phyloP scores from a whole-genome alignment of 2,329 filamentous ascomycete species.

The Coniochaeta ligniaria region DNA sequence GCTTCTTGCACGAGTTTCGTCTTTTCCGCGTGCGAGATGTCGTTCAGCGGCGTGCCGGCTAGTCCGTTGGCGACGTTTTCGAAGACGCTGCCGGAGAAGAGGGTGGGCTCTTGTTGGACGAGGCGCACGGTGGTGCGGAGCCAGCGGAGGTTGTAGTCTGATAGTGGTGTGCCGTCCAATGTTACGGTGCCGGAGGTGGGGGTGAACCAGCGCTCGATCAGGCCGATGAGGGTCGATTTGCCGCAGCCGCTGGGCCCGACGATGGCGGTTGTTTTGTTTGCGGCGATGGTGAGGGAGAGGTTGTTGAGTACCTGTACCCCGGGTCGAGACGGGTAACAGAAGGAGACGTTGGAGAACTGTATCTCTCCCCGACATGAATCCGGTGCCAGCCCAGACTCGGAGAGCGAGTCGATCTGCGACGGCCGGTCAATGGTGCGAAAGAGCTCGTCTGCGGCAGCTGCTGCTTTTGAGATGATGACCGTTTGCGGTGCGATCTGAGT shows the following conservation, averaged over 20 bases:
- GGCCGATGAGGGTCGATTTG: conserved; percentile 34
- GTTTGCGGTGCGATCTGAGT: conserved; percentile 39
- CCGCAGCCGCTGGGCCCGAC: conserved; percentile 37
- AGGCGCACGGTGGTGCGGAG: conserved; percentile 38
- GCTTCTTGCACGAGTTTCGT: conserved; percentile 6
- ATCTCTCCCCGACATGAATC: not conserved
- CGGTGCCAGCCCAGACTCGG: not conserved
- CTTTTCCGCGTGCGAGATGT: conserved; percentile 29
- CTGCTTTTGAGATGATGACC: conserved; percentile 36
- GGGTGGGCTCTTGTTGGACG: conserved; percentile 48
- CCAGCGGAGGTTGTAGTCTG: conserved; percentile 25
- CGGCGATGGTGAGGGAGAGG: conserved; percentile 15
- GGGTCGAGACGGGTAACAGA: conserved; percentile 20
- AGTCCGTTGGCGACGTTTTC: conserved; percentile 41
- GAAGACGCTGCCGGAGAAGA: conserved; percentile 46
- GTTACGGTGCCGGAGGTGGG: not conserved
- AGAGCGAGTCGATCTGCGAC: not conserved
- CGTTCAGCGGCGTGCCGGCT: conserved; percentile 25
- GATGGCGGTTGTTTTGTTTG: conserved; percentile 24
- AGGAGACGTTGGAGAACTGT: conserved; percentile 11
- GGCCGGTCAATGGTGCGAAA: conserved; percentile 35
- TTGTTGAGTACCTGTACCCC: conserved; percentile 25
- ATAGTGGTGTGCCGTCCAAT: conserved; percentile 6
- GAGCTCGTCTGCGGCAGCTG: conserved; percentile 37
- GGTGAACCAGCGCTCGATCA: conserved; percentile 35